Conservation (phyloP, 192 early-diverging fungal genomes). For the Coemansia sp. region DNA sequence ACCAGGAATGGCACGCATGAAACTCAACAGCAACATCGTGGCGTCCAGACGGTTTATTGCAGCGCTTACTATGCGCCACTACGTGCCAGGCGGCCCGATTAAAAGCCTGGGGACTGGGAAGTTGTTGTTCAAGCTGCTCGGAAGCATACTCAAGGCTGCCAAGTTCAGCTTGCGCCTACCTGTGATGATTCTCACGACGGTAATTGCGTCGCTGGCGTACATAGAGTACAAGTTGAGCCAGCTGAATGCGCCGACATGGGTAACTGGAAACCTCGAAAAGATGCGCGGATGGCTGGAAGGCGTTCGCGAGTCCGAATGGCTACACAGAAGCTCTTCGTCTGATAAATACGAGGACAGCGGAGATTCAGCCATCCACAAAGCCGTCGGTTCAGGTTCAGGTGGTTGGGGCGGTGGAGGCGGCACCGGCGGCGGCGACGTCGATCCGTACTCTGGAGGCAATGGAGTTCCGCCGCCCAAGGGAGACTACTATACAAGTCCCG, state of each 20-base stretch:
- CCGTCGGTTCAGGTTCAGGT: slow-evolving; percentile 14
- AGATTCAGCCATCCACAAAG: slow-evolving; percentile 21
- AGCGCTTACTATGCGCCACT: slow-evolving; percentile 45
- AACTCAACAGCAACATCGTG: slow-evolving; percentile 9
- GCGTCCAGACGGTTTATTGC: slow-evolving; percentile 39
- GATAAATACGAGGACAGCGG: background rate
- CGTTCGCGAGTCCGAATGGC: slow-evolving; percentile 34
- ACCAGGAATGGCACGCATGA: slow-evolving; percentile 15
- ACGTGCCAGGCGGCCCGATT: slow-evolving; percentile 39
- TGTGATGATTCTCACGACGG: slow-evolving; percentile 44
- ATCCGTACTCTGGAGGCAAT: slow-evolving; percentile 19
- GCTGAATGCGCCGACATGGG: slow-evolving; percentile 47
- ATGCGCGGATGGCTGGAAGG: slow-evolving; percentile 51
- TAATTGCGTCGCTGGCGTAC: slow-evolving; percentile 48
- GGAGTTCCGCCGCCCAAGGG: slow-evolving; percentile 40
- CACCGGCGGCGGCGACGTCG: slow-evolving; percentile 10
- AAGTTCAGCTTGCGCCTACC: slow-evolving; percentile 34
- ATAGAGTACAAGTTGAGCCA: slow-evolving; percentile 54
- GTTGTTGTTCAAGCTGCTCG: slow-evolving; percentile 28
- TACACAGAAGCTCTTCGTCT: slow-evolving; percentile 19
- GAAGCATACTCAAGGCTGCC: slow-evolving; percentile 24
- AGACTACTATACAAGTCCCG: slow-evolving; percentile 50
- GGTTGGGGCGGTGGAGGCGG: slow-evolving; percentile 21
- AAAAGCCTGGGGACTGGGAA: slow-evolving; percentile 23
- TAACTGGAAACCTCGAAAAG: slow-evolving; percentile 35